Conservation (phyloP, 768 basidiomycete species). For the Cystofilobasidium bisporidii region DNA sequence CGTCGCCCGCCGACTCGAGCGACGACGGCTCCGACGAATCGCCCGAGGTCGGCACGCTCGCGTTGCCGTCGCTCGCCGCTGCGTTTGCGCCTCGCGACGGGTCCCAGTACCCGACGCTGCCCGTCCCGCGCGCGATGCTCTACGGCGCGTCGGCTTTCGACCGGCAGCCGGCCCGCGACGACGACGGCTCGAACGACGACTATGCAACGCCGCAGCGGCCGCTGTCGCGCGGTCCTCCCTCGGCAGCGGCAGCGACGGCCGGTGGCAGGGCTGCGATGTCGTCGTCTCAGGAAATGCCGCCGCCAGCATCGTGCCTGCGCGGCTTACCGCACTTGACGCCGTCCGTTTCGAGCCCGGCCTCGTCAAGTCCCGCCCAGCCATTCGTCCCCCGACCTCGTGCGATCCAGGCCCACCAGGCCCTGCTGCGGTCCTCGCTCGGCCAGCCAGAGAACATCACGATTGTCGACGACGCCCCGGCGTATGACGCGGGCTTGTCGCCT, state of each 20-base stretch:
- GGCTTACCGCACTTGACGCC: constrained; percentile 27
- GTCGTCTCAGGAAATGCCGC: no score
- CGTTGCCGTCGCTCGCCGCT: not conserved
- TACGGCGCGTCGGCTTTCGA: not conserved
- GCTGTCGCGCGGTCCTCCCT: constrained; percentile 25
- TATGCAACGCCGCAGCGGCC: constrained; percentile 26
- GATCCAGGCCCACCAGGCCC: constrained; percentile 20
- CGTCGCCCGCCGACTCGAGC: not conserved
- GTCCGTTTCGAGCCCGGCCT: constrained; percentile 23
- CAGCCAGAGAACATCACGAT: constrained; percentile 16
- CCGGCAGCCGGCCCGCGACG: not conserved
- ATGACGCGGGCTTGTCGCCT: not conserved
- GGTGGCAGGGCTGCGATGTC: not conserved
- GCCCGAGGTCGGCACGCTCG: not conserved
- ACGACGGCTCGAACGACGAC: constrained; percentile 14
- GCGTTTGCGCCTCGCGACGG: not conserved
- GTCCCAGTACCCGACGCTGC: not conserved
- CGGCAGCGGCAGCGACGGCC: not conserved
- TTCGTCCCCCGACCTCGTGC: constrained; percentile 18
- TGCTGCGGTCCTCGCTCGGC: constrained; percentile 16
- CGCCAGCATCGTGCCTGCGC: not conserved
- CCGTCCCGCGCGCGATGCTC: not conserved
- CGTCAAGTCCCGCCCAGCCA: constrained; percentile 22
- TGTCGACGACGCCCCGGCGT: constrained; percentile 7
- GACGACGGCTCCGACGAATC: not conserved